Conservation (phyloP, 2,329 filamentous ascomycete species). For the Aureobasidium sp. region DNA sequence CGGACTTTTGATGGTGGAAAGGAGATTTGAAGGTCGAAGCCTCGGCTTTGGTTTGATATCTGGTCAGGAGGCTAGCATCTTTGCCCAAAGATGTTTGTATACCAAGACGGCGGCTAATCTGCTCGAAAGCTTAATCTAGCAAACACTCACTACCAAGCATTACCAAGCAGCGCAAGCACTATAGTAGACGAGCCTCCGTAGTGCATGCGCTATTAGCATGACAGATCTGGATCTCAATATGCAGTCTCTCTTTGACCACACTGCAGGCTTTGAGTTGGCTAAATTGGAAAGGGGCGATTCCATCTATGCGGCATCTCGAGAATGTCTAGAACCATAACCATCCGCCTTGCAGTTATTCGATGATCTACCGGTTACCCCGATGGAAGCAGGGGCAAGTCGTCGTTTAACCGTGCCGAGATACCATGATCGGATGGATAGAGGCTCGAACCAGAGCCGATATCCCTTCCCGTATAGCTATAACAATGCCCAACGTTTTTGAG, state of each 20-base stretch:
- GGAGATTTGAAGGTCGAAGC: background rate
- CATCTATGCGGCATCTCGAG: background rate
- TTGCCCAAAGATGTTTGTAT: background rate
- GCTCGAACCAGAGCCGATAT: background rate
- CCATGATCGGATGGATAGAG: background rate
- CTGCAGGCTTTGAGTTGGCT: background rate
- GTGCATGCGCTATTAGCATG: background rate
- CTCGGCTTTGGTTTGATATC: background rate
- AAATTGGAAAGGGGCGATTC: slow-evolving; percentile 3
- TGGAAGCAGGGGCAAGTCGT: background rate
- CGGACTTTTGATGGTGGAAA: background rate
- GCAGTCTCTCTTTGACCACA: background rate
- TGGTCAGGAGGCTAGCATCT: background rate
- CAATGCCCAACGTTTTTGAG: no score
- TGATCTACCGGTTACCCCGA: background rate
- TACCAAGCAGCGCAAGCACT: background rate
- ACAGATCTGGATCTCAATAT: no score
- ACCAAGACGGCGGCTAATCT: background rate
- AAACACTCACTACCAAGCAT: background rate
- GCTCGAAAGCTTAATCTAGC: background rate
- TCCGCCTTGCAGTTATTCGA: background rate
- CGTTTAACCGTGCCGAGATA: background rate
- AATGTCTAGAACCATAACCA: background rate
- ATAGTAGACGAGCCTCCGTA: background rate
- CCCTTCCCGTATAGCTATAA: background rate